A percentile compares a stretch with the other conserved stretches of the same genome.
Evolutionary conservation across 208 protist genomes (phyloP).

Genomic region (Acanthamoeba culbertsoni): DNA sequence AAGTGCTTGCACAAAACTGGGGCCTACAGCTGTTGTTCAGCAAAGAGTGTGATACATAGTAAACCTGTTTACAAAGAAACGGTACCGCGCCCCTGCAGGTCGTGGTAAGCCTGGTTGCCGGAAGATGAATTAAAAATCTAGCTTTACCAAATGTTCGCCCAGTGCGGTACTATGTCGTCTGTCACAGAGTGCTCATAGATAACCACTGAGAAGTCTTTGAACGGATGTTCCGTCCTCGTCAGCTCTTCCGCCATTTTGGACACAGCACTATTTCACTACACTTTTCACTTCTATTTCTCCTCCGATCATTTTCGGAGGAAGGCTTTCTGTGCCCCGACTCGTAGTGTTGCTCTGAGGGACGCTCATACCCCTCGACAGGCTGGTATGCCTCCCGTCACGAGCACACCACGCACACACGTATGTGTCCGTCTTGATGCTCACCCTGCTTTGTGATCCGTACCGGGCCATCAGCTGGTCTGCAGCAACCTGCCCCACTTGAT

Average conservation of each 20-base stretch:
- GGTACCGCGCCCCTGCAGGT: not conserved
- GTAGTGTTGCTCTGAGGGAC: too few relatives aligned
- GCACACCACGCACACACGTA: too few relatives aligned
- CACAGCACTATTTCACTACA: not conserved
- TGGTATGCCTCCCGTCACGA: too few relatives aligned
- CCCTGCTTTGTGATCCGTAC: too few relatives aligned
- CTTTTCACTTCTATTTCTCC: too few relatives aligned
- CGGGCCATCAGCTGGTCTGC: too few relatives aligned
- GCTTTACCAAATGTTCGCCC: constrained; percentile 37
- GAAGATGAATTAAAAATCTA: not conserved
- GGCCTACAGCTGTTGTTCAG: not conserved
- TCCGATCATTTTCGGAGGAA: too few relatives aligned
- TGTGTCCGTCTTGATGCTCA: too few relatives aligned
- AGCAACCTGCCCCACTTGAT: not conserved
- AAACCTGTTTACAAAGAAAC: not conserved
- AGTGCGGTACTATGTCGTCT: not conserved
- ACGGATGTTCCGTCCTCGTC: not conserved
- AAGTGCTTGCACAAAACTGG: constrained; percentile 2
- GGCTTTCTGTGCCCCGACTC: too few relatives aligned
- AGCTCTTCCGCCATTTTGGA: not conserved
- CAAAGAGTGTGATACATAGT: not conserved
- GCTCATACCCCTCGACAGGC: too few relatives aligned
- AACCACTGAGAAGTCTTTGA: not conserved
- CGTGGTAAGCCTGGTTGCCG: not conserved
- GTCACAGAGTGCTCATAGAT: not conserved